A percentile compares a stretch with the other conserved stretches of the same genome.
Conservation (phyloP, 208 protist genomes). For the Sergeia podlipaevii region DNA sequence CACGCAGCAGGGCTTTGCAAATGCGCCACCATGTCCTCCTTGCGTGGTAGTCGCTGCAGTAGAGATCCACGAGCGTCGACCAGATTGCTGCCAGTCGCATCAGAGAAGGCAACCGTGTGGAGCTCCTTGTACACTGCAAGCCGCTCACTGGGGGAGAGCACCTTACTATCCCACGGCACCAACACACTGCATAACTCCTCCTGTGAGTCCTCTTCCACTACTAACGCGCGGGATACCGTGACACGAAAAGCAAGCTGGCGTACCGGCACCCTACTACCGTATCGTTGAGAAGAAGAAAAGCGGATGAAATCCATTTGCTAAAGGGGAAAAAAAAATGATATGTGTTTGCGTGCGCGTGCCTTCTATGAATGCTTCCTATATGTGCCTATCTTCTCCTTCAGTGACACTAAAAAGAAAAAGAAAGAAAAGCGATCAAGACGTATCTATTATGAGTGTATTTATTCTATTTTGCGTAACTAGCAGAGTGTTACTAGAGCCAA, state of each 20-base stretch:
- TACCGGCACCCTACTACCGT: conserved; percentile 43
- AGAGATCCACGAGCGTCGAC: neutral
- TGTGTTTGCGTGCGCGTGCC: conserved; percentile 1
- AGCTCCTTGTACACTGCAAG: conserved; percentile 27
- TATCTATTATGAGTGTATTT: neutral
- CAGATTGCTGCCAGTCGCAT: neutral
- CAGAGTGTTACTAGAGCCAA: no score
- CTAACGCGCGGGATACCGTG: conserved; percentile 49
- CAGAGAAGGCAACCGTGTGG: no score
- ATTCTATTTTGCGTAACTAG: no score
- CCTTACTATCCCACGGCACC: conserved; percentile 63
- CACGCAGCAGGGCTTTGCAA: conserved; percentile 13
- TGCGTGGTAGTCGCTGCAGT: conserved; percentile 5
- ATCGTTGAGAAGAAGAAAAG: conserved; percentile 58
- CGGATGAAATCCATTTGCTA: conserved; percentile 45
- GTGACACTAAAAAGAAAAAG: no score
- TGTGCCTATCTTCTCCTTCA: no score
- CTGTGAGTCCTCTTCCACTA: conserved; percentile 55
- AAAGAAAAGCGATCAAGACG: neutral
- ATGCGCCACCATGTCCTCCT: conserved; percentile 13
- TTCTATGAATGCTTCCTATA: no score
- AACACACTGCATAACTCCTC: conserved; percentile 40
- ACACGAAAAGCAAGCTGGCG: conserved; percentile 45
- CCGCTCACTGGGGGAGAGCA: conserved; percentile 52
- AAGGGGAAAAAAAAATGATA: neutral